Evolutionary conservation across 805 yeast species (phyloP).

Genomic region (Lipomyces starkeyi): DNA sequence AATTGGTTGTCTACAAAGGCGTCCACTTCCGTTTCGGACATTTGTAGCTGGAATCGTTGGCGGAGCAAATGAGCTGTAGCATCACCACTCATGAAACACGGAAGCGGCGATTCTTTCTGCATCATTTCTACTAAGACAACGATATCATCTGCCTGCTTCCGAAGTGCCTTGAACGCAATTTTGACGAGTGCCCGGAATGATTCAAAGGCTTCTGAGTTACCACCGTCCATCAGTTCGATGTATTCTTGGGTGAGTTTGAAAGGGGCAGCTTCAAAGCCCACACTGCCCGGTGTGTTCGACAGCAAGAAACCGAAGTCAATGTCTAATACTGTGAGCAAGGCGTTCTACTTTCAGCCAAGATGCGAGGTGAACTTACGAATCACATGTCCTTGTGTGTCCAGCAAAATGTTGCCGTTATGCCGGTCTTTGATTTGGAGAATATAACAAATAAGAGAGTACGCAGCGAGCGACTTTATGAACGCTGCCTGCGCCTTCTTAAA

Average conservation of each 20-base stretch:
- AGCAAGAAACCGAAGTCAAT: slow-evolving; percentile 94
- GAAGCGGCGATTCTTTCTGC: slow-evolving; percentile 88
- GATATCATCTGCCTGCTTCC: slow-evolving; percentile 75
- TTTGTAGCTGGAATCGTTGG: slow-evolving; percentile 80
- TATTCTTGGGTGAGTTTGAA: slow-evolving; percentile 91
- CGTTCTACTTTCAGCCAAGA: neutral
- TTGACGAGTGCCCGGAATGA: slow-evolving; percentile 69
- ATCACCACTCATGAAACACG: slow-evolving; percentile 89
- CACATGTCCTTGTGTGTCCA: slow-evolving; percentile 93
- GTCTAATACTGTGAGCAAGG: slow-evolving; percentile 48
- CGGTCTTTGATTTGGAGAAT: slow-evolving; percentile 93
- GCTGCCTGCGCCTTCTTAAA: slow-evolving; percentile 80
- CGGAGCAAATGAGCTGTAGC: slow-evolving; percentile 77
- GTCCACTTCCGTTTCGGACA: slow-evolving; percentile 74
- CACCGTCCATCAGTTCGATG: slow-evolving; percentile 85
- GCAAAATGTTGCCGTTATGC: slow-evolving; percentile 97
- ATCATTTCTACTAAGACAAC: slow-evolving; percentile 87
- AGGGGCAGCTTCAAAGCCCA: slow-evolving; percentile 97
- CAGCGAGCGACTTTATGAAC: slow-evolving; percentile 87
- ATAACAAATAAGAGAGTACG: slow-evolving; percentile 89
- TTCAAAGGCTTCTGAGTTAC: slow-evolving; percentile 62
- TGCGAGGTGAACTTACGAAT: slow-evolving; percentile 49
- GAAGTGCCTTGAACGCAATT: slow-evolving; percentile 72
- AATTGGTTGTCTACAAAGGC: slow-evolving; percentile 76
- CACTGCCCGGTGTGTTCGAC: slow-evolving; percentile 95